These are phyloP conservation scores for Centaurea solstitialis DNA, from an alignment of 129 eudicot genomes.

Conservation along the genomic window DNA sequence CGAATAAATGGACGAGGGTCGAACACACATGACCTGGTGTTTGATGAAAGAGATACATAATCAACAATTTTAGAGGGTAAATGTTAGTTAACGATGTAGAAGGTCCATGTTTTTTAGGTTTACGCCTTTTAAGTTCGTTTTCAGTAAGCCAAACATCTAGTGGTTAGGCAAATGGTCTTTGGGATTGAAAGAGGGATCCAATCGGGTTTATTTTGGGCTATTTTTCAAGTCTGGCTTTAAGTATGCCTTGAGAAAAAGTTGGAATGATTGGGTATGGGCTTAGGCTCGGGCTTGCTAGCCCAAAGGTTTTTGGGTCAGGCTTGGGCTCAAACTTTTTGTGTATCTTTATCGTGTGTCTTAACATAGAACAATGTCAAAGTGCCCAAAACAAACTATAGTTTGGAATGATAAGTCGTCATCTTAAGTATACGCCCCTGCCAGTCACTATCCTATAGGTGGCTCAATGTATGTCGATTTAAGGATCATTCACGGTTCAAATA, in stretches of 20 bases:
- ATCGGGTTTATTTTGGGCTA: too few species aligned
- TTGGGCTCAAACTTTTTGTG: too few species aligned
- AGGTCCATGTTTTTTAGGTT: not conserved
- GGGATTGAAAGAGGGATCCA: not conserved
- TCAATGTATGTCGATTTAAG: too few species aligned
- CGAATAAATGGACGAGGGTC: not conserved
- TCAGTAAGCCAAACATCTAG: not conserved
- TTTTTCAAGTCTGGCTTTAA: not conserved
- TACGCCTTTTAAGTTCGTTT: not conserved
- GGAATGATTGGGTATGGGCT: not conserved
- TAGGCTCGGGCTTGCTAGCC: not conserved
- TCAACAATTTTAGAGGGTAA: not conserved
- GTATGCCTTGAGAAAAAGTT: not conserved
- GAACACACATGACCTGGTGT: not conserved
- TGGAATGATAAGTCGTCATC: too few species aligned
- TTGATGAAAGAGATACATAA: not conserved
- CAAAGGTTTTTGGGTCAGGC: too few species aligned
- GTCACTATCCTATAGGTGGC: too few species aligned
- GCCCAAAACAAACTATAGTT: too few species aligned
- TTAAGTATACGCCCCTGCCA: too few species aligned
- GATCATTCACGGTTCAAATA: too few species aligned
- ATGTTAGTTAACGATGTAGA: too few species aligned
- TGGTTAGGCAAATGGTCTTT: not conserved
- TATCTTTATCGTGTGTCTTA: too few species aligned
- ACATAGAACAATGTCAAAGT: too few species aligned